Conservation (phyloP, 176 grass and related monocot species). For the Rhipidocladum racemiflorum region DNA sequence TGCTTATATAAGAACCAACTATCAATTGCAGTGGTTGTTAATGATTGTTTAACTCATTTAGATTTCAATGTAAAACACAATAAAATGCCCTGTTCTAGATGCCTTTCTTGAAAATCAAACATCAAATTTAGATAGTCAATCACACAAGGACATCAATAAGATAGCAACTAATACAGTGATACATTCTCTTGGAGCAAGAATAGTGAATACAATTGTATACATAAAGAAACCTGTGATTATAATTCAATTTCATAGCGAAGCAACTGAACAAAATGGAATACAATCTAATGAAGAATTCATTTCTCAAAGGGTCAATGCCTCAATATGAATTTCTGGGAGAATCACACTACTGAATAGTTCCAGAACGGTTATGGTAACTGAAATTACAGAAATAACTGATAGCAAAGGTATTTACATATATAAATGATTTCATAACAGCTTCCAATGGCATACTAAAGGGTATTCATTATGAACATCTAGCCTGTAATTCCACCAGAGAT, state of each 20-base stretch:
- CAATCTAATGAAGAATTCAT: not conserved
- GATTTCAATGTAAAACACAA: not conserved
- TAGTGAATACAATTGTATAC: not conserved
- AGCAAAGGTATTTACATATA: not conserved
- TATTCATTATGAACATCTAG: not conserved
- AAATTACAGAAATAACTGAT: not conserved
- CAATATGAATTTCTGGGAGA: not conserved
- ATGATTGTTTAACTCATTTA: not conserved
- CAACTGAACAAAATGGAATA: not conserved
- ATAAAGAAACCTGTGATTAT: conserved; percentile 16
- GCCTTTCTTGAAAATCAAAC: conserved; percentile 24
- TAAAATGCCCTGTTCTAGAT: not conserved
- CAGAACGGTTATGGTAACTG: not conserved
- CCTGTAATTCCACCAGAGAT: conserved; percentile 15
- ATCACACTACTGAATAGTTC: not conserved
- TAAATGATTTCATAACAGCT: not conserved
- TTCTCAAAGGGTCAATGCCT: not conserved
- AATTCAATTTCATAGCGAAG: not conserved
- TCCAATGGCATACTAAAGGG: not conserved
- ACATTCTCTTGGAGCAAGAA: not conserved
- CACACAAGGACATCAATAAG: not conserved
- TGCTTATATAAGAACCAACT: not conserved
- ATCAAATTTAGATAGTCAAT: conserved; percentile 11
- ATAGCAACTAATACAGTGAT: not conserved
- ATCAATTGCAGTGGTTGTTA: not conserved